Conservation (phyloP, 106 monocot species). For the Dendrobium chrysotoxum region DNA sequence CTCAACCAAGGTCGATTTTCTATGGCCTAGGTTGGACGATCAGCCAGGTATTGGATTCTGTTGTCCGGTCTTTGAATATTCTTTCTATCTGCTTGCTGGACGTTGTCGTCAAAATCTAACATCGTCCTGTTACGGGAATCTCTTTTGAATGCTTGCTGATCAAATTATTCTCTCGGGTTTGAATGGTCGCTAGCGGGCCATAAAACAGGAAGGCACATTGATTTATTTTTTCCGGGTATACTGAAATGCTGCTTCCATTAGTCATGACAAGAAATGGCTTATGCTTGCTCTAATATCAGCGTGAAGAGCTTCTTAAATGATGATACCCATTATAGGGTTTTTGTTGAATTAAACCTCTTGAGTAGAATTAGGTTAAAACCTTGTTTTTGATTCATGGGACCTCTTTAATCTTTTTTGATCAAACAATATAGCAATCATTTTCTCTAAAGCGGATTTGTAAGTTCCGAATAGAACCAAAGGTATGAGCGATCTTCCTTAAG, state of each 20-base stretch:
- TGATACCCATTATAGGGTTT: no score
- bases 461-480: no score
- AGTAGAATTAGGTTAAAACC: no score
- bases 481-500: no score
- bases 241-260: not conserved
- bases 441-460: no score
- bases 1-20: slow-evolving; percentile 92
- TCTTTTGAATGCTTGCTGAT: not conserved
- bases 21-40: slow-evolving; percentile 74
- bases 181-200: not conserved
- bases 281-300: not conserved
- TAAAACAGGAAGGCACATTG: not conserved
- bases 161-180: not conserved
- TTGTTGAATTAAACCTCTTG: no score
- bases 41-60: slow-evolving; percentile 43
- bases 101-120: not conserved
- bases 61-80: not conserved
- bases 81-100: not conserved
- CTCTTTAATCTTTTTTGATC: no score
- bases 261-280: not conserved
- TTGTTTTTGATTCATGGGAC: no score
- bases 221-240: not conserved
- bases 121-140: not conserved
- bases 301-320: no score
- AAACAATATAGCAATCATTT: no score